phyloP scores from a whole-genome alignment of 164 flowering plant genomes.

The Annona squamosa region DNA sequence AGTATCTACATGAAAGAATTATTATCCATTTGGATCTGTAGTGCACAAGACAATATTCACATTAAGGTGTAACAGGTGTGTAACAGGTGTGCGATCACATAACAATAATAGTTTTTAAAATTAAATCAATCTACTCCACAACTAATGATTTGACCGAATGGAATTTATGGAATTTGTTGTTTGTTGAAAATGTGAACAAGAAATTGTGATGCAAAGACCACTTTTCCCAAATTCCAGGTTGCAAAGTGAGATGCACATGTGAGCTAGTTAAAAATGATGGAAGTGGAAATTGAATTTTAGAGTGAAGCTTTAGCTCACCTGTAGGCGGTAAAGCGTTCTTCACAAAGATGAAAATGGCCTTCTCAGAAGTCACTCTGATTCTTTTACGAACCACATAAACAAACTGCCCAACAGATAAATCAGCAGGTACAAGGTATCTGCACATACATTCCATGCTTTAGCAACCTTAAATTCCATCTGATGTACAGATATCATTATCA shows the following conservation, averaged over 20 bases:
- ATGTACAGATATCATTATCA: too few species aligned
- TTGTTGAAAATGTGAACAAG: not conserved
- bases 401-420: slow-evolving; percentile 43
- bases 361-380: slow-evolving; percentile 51
- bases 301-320: slow-evolving; percentile 24
- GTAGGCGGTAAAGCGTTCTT: slow-evolving; percentile 57
- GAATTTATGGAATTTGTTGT: not conserved
- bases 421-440: slow-evolving; percentile 91
- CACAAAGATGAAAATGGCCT: slow-evolving; percentile 57
- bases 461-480: not conserved
- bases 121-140: too few species aligned
- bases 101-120: too few species aligned
- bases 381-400: slow-evolving; percentile 39
- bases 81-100: too few species aligned
- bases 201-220: not conserved
- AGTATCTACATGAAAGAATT: too few species aligned
- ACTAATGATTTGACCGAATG: not conserved
- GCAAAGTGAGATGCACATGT: not conserved
- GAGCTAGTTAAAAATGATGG: not conserved
- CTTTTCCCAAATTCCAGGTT: not conserved
- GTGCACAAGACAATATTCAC: too few species aligned
- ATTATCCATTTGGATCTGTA: too few species aligned
- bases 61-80: too few species aligned
- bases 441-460: slow-evolving; percentile 12
- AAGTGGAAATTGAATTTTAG: not conserved